phyloP scores from a whole-genome alignment of 805 yeast genomes.

The Kluyveromyces siamensis region DNA sequence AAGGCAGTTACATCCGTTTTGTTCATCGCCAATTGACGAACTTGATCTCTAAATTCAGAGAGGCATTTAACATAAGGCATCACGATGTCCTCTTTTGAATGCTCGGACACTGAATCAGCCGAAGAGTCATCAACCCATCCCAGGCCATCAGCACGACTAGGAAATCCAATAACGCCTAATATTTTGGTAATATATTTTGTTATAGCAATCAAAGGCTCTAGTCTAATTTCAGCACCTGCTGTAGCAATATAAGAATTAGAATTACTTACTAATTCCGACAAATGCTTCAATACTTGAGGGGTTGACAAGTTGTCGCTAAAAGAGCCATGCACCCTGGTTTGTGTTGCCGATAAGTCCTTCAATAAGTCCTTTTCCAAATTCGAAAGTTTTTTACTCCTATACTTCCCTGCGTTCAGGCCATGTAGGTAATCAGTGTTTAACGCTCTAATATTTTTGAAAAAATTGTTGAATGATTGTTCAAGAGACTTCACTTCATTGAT shows the following conservation, averaged over 20 bases:
- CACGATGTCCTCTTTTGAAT: conserved; percentile 50
- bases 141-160: conserved; percentile 52
- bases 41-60: conserved; percentile 72
- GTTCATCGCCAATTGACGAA: conserved; percentile 66
- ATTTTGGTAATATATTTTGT: conserved; percentile 66
- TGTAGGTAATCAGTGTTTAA: conserved; percentile 57
- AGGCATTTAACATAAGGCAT: conserved; percentile 75
- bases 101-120: neutral
- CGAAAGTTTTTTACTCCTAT: conserved; percentile 55
- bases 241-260: conserved; percentile 63
- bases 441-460: conserved; percentile 83
- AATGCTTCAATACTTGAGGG: conserved; percentile 57
- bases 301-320: conserved; percentile 86
- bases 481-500: conserved; percentile 66
- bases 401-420: conserved; percentile 36
- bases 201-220: conserved; percentile 58
- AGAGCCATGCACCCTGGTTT: conserved; percentile 57
- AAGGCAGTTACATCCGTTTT: conserved; percentile 42
- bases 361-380: conserved; percentile 47
- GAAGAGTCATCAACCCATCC: conserved; percentile 64
- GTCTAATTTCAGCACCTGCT: conserved; percentile 41
- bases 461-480: conserved; percentile 70
- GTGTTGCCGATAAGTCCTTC: conserved; percentile 40
- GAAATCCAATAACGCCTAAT: conserved; percentile 67
- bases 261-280: conserved; percentile 61